Conservation (phyloP, 495 filamentous ascomycete genomes). For the Talaromyces wortmannii region DNA sequence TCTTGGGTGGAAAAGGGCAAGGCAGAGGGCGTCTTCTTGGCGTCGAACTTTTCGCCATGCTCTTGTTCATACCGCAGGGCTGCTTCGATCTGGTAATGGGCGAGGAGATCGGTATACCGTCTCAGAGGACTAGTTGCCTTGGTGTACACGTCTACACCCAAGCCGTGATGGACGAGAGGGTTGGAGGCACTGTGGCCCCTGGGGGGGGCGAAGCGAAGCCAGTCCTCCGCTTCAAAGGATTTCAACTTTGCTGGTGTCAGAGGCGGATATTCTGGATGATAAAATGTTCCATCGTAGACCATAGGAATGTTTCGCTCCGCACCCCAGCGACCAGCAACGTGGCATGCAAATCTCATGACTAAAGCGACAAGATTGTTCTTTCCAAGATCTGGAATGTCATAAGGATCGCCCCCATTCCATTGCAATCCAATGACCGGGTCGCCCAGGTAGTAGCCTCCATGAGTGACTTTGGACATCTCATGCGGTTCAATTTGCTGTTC, state of each 20-base stretch:
- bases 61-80: slow-evolving; percentile 63
- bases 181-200: slow-evolving; percentile 37
- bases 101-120: slow-evolving; percentile 74
- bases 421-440: slow-evolving; percentile 47
- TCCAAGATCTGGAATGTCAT: slow-evolving; percentile 31
- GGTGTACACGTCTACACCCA: slow-evolving; percentile 66
- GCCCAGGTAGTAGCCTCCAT: slow-evolving; percentile 33
- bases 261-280: slow-evolving; percentile 45
- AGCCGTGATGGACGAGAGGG: slow-evolving; percentile 46
- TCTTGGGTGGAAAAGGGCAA: slow-evolving; percentile 57
- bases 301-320: slow-evolving; percentile 67
- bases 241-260: slow-evolving; percentile 29
- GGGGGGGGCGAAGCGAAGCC: slow-evolving; percentile 35
- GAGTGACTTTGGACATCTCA: slow-evolving; percentile 13
- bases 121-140: slow-evolving; percentile 84
- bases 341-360: slow-evolving; percentile 74
- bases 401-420: slow-evolving; percentile 20
- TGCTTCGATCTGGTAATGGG: slow-evolving; percentile 88
- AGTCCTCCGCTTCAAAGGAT: slow-evolving; percentile 22
- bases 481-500: slow-evolving; percentile 15
- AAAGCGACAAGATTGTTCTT: slow-evolving; percentile 44
- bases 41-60: slow-evolving; percentile 45
- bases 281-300: slow-evolving; percentile 65
- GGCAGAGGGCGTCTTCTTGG: slow-evolving; percentile 22
- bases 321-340: slow-evolving; percentile 69